Evolutionary conservation across 225 moss, liverwort and hornwort species (phyloP), one percentile per base, ranked within the genome.

Genomic region (Physcomitrellopsis africana): DNA sequence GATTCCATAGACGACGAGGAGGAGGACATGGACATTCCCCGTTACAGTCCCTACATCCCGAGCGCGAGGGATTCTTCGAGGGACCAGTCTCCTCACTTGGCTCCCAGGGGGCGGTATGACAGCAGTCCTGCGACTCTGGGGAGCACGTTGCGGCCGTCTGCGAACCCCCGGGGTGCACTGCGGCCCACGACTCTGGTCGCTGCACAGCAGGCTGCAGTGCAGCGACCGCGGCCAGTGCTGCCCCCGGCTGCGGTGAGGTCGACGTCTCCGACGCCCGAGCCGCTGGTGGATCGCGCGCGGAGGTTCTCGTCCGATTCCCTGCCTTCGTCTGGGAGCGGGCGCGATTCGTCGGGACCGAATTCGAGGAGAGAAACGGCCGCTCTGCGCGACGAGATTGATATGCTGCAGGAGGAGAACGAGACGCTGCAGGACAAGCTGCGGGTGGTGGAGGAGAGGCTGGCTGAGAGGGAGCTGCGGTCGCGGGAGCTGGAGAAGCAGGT

Each of bases 401-500:
- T 92, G 71, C 92, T 99, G 41, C 89, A 92, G 71, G 99, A 95
- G 57, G 99, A 99, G 66, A 95, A 99, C 26, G 93, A 95, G 75
- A 84, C 76, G 26, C 86, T 95, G 56, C 83, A 83, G 9, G 87
- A 83, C n/a, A 95, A 92, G 78, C 84, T 99, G 74, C 89, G 89
- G 12, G 12, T 75, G 37, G 90, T 90, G 62, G 95, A 99, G 72
- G 93, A 93, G 54, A 92, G 83, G 63, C 66, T 92, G 11, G 43
- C 79, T 14, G 95, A 95, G 82, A 85, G 83, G 67, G 99, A 99
- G 42, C 47, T 71, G 51, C 77, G 95, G 64, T 90, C 89, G 61
- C 90, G 86, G 56, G 99, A 95, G 67, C 81, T 99, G 60, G 95
- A 99, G 78, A 99, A 93, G 73, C 99, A 99, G 89, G 87, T 99